These are phyloP conservation scores for Torulaspora maleeae DNA, from an alignment of 805 yeast species.

Conservation along the genomic window DNA sequence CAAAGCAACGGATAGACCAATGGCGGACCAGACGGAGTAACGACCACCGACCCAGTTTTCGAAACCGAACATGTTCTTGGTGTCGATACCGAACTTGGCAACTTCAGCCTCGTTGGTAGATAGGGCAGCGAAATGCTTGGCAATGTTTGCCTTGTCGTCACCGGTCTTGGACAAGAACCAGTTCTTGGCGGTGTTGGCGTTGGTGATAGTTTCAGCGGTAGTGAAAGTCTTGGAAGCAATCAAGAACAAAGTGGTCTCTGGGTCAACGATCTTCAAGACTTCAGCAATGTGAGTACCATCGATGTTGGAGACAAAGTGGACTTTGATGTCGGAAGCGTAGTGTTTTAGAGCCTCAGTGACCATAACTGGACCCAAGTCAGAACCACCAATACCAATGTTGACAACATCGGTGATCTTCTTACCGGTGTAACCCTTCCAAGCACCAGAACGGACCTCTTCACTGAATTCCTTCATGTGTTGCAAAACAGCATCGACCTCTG, in stretches of 20 bases:
- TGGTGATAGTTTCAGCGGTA: constrained; percentile 96
- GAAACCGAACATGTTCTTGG: constrained; percentile 97
- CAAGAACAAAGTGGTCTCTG: constrained; percentile 89
- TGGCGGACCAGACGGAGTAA: constrained; percentile 99
- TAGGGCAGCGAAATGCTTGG: constrained; percentile 96
- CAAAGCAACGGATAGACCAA: constrained; percentile 91
- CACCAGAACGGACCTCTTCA: constrained; percentile 82
- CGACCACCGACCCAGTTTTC: constrained; percentile 99
- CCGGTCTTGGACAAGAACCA: constrained; percentile 81
- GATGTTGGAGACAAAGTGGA: constrained; percentile 94
- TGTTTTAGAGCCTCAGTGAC: constrained; percentile 96
- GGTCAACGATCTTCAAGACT: constrained; percentile 66
- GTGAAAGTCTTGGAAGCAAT: constrained; percentile 98
- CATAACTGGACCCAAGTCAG: constrained; percentile 99
- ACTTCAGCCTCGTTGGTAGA: constrained; percentile 92
- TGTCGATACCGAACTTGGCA: constrained; percentile 91
- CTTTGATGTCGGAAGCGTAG: constrained; percentile 70
- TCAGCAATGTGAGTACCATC: constrained; percentile 98
- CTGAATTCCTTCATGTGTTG: constrained; percentile 96
- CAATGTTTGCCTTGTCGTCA: constrained; percentile 61
- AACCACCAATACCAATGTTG: constrained; percentile 98
- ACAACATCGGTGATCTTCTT: constrained; percentile 89
- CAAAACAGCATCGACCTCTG: constrained; percentile 87
- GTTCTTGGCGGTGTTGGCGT: constrained; percentile 89
- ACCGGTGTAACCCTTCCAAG: constrained; percentile 96